phyloP scores from a whole-genome alignment of 768 basidiomycete species.

The Psilocybe subaeruginosa region DNA sequence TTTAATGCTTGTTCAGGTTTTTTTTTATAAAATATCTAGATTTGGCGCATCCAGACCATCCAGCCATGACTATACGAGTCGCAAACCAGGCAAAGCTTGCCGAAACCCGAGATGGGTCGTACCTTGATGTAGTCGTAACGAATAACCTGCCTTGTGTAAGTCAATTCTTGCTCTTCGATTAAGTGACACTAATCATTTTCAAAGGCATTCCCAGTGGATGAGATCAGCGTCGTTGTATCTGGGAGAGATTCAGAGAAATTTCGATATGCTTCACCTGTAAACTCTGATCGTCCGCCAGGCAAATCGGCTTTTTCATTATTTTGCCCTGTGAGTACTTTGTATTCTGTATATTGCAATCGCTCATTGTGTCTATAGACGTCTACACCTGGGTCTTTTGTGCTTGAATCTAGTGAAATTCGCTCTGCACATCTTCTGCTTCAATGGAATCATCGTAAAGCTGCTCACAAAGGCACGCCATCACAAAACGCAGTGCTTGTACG shows the following conservation, averaged over 20 bases:
- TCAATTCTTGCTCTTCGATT: slow-evolving; percentile 12
- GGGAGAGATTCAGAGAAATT: slow-evolving; percentile 68
- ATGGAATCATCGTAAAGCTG: slow-evolving; percentile 54
- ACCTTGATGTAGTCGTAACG: slow-evolving; percentile 57
- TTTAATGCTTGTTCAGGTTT: neutral
- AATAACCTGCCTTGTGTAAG: slow-evolving; percentile 82
- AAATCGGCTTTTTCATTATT: slow-evolving; percentile 58
- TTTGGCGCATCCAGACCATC: slow-evolving; percentile 68
- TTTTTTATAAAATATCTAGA: slow-evolving; percentile 38
- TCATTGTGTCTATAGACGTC: slow-evolving; percentile 54
- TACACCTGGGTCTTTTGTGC: slow-evolving; percentile 65
- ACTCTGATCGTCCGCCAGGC: slow-evolving; percentile 56
- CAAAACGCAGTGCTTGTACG: slow-evolving; percentile 46
- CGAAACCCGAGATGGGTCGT: slow-evolving; percentile 68
- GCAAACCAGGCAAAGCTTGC: slow-evolving; percentile 49
- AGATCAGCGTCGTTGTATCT: slow-evolving; percentile 59
- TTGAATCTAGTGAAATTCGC: slow-evolving; percentile 70
- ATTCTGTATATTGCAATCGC: neutral
- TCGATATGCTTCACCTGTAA: slow-evolving; percentile 47
- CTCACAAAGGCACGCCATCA: slow-evolving; percentile 29
- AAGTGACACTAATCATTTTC: slow-evolving; percentile 10
- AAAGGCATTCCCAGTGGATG: slow-evolving; percentile 65
- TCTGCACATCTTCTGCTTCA: slow-evolving; percentile 68
- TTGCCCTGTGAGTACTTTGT: slow-evolving; percentile 62
- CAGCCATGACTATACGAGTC: slow-evolving; percentile 60